Evolutionary conservation across 2,329 filamentous ascomycete genomes (phyloP).

Genomic region (Exophiala xenobiotica): DNA sequence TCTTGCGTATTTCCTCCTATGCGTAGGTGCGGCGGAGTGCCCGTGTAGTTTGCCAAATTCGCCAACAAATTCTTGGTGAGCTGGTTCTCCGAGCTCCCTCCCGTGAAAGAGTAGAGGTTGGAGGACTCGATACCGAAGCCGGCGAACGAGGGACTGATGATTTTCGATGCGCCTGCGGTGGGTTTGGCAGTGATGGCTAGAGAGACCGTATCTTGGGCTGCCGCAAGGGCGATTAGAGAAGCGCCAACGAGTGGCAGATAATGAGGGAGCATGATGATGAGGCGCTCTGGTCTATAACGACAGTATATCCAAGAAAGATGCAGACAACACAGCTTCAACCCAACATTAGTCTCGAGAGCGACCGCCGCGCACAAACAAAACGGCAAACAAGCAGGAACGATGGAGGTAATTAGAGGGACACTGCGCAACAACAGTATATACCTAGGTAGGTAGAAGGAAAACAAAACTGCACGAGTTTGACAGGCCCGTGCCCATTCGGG

Average conservation of each 20-base stretch:
- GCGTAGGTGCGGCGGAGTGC: constrained; percentile 50
- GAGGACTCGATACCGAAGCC: constrained; percentile 55
- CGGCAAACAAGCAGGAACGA: constrained; percentile 4
- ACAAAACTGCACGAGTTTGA: not conserved
- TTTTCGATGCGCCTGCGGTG: constrained; percentile 23
- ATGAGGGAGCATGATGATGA: constrained; percentile 18
- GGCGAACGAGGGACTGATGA: constrained; percentile 46
- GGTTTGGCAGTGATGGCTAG: constrained; percentile 22
- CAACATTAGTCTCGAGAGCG: not conserved
- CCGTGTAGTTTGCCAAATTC: constrained; percentile 51
- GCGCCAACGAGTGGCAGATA: constrained; percentile 23
- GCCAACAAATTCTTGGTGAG: constrained; percentile 50
- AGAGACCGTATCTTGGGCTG: constrained; percentile 20
- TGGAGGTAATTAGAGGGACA: not conserved
- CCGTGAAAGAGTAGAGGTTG: constrained; percentile 54
- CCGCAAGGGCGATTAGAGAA: constrained; percentile 11
- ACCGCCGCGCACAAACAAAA: not conserved
- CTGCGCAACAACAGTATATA: not conserved
- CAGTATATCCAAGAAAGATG: not conserved
- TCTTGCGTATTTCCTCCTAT: constrained; percentile 54
- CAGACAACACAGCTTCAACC: constrained; percentile 5
- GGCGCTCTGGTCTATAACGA: constrained; percentile 4
- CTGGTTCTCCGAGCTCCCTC: constrained; percentile 42
- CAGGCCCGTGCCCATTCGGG: no score
- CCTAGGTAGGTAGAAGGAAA: not conserved